Base-by-base conservation (phyloP, 352 stramenopile genomes). In the Globisporangium irregulare region DNA sequence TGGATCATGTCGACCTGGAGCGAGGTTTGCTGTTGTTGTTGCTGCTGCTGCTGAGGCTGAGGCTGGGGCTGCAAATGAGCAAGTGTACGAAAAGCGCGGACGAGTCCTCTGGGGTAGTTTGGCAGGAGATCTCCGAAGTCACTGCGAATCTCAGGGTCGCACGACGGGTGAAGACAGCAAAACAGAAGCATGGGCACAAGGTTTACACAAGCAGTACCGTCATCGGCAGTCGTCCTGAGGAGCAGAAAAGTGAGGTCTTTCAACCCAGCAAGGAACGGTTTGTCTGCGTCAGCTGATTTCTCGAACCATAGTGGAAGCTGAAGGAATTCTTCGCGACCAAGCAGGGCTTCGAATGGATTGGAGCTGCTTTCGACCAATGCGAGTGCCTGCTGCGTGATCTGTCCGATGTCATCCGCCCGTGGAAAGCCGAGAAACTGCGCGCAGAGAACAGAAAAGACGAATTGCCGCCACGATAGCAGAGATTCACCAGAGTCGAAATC, bases 301-400 rank as follows among this genome's bases (percentile, higher is more conserved):
- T 85, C 73, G 62, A 84, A 87, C 80, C 82, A 89, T 27, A 86
- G 59, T 14, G 73, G 78, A 1, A 86, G 58, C 0, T 68, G 59
- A 22, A 32, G 18, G 58, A 90, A 90, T 12, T 76, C 59, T 7
- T 57, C 41, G 18, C 29, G 54, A 14, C 68, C 69, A 14, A 82
- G 14, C 22, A 48, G 10, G 22, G 73, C 25, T n/a, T 65, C 60
- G 22, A 7, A 18, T 67, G 24, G 12, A 56, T 14, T 46, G 2
- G 20, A 24, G 59, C 18, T 36, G 2, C 36, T 29, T 15, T 1
- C 20, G 20, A 5, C 18, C 22, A 65, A 41, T 20, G 1, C 5
- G 1, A 48, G 2, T 10, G 41, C 58, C 18, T 50, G 51, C 24
- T 54, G 8, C 12, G 48, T 20, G 29, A 71, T 79, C 34, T 63